Percentiles rank a stretch among this genome's conserved stretches.
Conservation (phyloP, 2,329 filamentous ascomycete genomes). For the Talaromyces atroroseus region DNA sequence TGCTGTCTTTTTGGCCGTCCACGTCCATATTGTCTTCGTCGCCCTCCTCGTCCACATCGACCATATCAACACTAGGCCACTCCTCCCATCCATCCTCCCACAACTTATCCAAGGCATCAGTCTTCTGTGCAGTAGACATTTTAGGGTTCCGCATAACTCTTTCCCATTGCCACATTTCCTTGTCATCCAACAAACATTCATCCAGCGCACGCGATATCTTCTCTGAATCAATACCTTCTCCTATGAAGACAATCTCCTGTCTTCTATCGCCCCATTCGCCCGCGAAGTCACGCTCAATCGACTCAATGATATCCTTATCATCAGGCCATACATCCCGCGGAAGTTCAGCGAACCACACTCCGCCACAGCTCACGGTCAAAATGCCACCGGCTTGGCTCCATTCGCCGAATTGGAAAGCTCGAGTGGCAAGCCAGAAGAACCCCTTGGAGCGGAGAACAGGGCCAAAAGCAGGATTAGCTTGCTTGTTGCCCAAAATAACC, state of each 20-base stretch:
- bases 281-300: conserved; percentile 48
- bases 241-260: conserved; percentile 70
- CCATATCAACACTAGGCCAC: conserved; percentile 46
- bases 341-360: conserved; percentile 56
- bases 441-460: conserved; percentile 41
- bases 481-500: conserved; percentile 35
- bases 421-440: conserved; percentile 42
- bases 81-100: conserved; percentile 58
- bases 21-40: conserved; percentile 24
- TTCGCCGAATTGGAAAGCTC: conserved; percentile 39
- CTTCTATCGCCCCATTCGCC: conserved; percentile 61
- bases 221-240: conserved; percentile 54
- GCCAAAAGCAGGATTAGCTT: conserved; percentile 30
- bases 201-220: conserved; percentile 53
- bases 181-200: conserved; percentile 56
- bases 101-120: conserved; percentile 43
- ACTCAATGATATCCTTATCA: conserved; percentile 43
- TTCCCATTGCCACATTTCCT: conserved; percentile 54
- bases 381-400: conserved; percentile 44
- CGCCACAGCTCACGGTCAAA: conserved; percentile 38
- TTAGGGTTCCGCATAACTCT: conserved; percentile 45
- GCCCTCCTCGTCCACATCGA: conserved; percentile 20
- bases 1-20: conserved; percentile 15
- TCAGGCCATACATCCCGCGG: conserved; percentile 48
- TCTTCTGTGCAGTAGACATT: conserved; percentile 35